Base-by-base conservation (phyloP, 2,329 filamentous ascomycete genomes). In the Ascochyta viciae-villosae region DNA sequence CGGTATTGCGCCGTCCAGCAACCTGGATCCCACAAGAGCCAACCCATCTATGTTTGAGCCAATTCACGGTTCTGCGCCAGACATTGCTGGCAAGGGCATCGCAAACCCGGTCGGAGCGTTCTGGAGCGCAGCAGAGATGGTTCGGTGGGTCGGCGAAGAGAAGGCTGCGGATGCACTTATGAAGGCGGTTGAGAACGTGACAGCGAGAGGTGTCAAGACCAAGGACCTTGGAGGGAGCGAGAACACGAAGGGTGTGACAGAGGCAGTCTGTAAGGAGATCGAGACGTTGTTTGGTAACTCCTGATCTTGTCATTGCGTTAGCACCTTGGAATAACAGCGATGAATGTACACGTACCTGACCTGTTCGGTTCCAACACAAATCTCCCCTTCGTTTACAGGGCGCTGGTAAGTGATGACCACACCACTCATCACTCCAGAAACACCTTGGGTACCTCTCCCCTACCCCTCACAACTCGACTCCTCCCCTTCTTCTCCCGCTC, bases 61-160 rank as follows among this genome's bases (percentile, higher is more conserved):
- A 12, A 84, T 87, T 33, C 86, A 88, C 59, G 86, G 86, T 9
- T 85, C 82, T 26, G 86, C 85, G 0, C 86, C 85, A 3, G 87
- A 89, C 59, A 88, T 89, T 50, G 84, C 83, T 1, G 86, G 87
- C 3, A 83, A 85, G 64, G 85, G 85, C 0, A 77, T 86, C 26
- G 85, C 85, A 1, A 88, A 88, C 65, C 86, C 86, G 0, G 80
- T 89, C 0, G 87, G 83, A 6, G 87, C 86, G 6, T 88, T 89
- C 70, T 90, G 87, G 88, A 87, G 86, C 0, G 87, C 85, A 0
- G 85, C 87, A 5, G 88, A 89, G 78, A 86, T 91, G 84, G 78
- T 89, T 12, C 75, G 81, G 37, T 88, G 87, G 82, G 71, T 89
- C n/a, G 86, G 86, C 0, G 76, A 86, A 54, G 79, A 82, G 31